Base-by-base conservation (phyloP, 192 early-diverging fungal species). In the Allomyces arbusculus region DNA sequence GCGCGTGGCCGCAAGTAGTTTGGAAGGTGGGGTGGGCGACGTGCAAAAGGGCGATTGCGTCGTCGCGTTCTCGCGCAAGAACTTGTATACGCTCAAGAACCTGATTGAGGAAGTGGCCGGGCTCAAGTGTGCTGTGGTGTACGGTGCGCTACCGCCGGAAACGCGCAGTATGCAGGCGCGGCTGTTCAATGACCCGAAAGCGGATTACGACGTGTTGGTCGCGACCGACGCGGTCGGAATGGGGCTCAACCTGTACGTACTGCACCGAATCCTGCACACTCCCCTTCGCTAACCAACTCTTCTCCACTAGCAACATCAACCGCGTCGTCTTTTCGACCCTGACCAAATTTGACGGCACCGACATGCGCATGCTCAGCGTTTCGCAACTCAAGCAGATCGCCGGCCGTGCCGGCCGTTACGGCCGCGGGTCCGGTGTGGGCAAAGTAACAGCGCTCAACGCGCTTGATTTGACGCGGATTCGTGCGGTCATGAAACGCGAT, bases 211-310 rank as follows among this genome's bases (percentile, higher is more conserved):
- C 65, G 86, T 95, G 7, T 74, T 98, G 23, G 89, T 98, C 16
- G 92, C 95, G 7, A 90, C 89, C 66, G 95, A 98, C 77, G 95
- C 95, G 0, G 83, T 98, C 62, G 95, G 95, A 24, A 98, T 98
- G 95, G 95, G 95, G 0, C 78, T 95, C 12, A 98, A 98, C 72
- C 68, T 98, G 84, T 75, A n/a, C 23, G 25, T 67, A n/a, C 23
- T 14, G 43, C 4, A 44, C 26, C 43, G 55, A 62, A 61, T 62
- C 62, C 24, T 4, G 33, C 26, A 33, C 20, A 44, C 24, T 66
- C 44, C 9, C 11, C 12, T 40, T 43, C 20, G 16, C 24, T 67
- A 28, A 68, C 24, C 24, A 55, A n/a, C n/a, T 68, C 43, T n/a
- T 0, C 14, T 14, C 63, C 0, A 20, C 9, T 69, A 87, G 85